Conservation (phyloP, 305 asterid species). For the Fraxinus ornus region DNA sequence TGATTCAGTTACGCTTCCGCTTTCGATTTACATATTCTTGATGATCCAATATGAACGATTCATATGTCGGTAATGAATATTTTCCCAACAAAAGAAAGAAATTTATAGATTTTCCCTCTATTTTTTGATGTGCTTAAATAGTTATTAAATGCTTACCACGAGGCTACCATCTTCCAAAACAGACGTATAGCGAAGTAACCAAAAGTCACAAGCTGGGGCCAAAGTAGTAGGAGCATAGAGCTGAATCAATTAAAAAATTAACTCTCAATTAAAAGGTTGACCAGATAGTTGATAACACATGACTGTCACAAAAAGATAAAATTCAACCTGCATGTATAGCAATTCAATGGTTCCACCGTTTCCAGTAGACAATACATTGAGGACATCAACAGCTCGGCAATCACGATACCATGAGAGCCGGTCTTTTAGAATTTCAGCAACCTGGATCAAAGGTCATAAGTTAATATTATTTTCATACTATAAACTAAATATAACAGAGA, state of each 20-base stretch:
- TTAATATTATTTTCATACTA: neutral
- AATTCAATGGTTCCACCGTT: slow-evolving; percentile 92
- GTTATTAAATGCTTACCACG: slow-evolving; percentile 49
- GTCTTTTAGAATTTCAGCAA: slow-evolving; percentile 93
- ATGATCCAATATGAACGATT: no score
- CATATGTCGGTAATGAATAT: no score
- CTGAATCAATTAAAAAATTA: slow-evolving; percentile 34
- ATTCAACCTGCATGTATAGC: slow-evolving; percentile 82
- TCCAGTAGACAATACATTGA: slow-evolving; percentile 81
- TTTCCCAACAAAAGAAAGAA: no score
- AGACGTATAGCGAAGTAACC: slow-evolving; percentile 89
- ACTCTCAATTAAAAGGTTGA: slow-evolving; percentile 2
- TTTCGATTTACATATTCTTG: no score
- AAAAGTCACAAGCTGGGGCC: slow-evolving; percentile 96
- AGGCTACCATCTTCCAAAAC: slow-evolving; percentile 97
- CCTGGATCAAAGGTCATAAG: slow-evolving; percentile 37
- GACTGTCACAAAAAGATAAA: neutral
- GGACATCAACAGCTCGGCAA: slow-evolving; percentile 85
- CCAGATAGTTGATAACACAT: neutral
- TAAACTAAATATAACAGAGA: neutral
- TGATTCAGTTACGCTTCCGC: no score
- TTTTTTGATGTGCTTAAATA: neutral
- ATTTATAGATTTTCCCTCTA: neutral
- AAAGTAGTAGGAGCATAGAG: slow-evolving; percentile 87
- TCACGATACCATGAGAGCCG: slow-evolving; percentile 95